These are phyloP conservation scores for Rutstroemia sp. DNA, from an alignment of 2,329 filamentous ascomycete species.

Conservation along the genomic window DNA sequence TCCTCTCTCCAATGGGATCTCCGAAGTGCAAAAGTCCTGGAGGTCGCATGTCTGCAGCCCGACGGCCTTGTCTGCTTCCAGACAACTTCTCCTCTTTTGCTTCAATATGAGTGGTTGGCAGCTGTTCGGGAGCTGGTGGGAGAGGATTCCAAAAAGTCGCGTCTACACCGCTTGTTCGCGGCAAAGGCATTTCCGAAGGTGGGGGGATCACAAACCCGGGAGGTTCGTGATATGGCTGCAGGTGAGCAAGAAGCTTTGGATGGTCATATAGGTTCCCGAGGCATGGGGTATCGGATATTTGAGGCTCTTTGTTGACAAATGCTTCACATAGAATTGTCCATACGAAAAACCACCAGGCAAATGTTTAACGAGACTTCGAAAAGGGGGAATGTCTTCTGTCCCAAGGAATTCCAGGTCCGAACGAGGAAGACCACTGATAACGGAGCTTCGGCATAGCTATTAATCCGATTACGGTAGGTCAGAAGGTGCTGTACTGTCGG, in stretches of 20 bases:
- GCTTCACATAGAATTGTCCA: too few species aligned
- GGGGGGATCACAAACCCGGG: background rate
- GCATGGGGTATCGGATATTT: too few species aligned
- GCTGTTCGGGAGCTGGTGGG: background rate
- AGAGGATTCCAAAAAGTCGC: background rate
- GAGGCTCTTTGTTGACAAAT: too few species aligned
- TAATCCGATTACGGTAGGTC: constrained; percentile 1
- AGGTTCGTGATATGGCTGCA: background rate
- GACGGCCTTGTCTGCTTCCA: background rate
- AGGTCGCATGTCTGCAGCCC: constrained; percentile 1
- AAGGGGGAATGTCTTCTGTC: background rate
- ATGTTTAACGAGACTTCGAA: constrained; percentile 2
- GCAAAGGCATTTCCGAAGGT: background rate
- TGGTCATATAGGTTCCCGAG: background rate
- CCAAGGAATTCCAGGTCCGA: background rate
- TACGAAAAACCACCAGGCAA: background rate
- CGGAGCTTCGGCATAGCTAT: background rate
- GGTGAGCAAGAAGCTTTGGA: background rate
- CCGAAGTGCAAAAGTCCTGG: background rate
- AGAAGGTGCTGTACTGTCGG: background rate
- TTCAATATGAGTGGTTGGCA: background rate
- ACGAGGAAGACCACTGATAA: background rate
- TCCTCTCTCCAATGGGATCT: background rate
- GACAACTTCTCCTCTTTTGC: background rate
- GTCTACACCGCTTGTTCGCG: constrained; percentile 9